phyloP scores from a whole-genome alignment of 257 asterid species.

The Forsythia suspensa region DNA sequence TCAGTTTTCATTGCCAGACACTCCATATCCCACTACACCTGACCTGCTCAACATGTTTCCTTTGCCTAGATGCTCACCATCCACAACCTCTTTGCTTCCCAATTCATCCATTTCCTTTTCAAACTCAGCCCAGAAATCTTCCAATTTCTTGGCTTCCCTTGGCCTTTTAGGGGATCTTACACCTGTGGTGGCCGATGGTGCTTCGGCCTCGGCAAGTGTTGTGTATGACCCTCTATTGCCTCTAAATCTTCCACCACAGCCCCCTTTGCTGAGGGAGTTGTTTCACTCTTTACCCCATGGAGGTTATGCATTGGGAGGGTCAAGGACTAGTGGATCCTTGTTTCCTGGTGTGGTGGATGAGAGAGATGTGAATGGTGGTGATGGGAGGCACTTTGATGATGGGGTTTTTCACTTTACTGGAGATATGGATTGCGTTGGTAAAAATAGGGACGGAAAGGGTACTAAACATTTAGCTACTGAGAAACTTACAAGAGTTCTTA shows the following conservation, averaged over 20 bases:
- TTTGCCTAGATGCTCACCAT: conserved; percentile 50
- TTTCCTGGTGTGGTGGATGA: conserved; percentile 57
- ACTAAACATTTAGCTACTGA: conserved; percentile 74
- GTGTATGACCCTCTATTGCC: conserved; percentile 76
- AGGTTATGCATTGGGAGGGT: conserved; percentile 35
- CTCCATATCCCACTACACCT: conserved; percentile 40
- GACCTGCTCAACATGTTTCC: conserved; percentile 74
- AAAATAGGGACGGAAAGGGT: conserved; percentile 54
- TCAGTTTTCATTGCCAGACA: conserved; percentile 29
- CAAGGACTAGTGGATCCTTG: conserved; percentile 39
- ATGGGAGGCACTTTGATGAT: conserved; percentile 46
- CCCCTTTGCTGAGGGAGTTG: conserved; percentile 71
- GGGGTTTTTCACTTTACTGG: conserved; percentile 66
- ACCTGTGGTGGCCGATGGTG: conserved; percentile 5
- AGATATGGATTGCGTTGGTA: conserved; percentile 51
- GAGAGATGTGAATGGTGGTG: conserved; percentile 48
- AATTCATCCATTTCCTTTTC: conserved; percentile 43
- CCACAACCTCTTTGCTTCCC: conserved; percentile 38
- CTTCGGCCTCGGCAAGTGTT: conserved; percentile 30
- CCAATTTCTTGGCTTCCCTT: conserved; percentile 56
- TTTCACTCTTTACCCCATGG: conserved; percentile 68
- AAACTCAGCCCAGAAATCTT: conserved; percentile 33
- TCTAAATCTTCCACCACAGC: conserved; percentile 70
- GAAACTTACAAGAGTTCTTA: conserved; percentile 68
- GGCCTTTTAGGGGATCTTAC: conserved; percentile 65